A percentile compares a stretch with the other conserved stretches of the same genome.
Conservation (phyloP, 2,329 filamentous ascomycete genomes). For the Colletotrichum magnum region DNA sequence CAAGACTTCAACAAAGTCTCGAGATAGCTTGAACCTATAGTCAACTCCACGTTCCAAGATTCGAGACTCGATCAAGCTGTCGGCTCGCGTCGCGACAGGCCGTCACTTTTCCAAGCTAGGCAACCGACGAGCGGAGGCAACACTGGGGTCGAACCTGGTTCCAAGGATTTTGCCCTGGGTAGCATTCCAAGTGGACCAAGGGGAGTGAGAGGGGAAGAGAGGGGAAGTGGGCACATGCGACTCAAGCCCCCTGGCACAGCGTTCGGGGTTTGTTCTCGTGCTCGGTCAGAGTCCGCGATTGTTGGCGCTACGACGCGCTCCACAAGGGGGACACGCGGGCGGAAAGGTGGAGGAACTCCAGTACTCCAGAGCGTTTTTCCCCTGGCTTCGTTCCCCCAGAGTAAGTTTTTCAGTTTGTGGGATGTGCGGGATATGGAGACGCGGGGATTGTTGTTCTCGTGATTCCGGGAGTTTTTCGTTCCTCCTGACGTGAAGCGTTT, state of each 20-base stretch:
- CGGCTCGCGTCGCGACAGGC: background rate
- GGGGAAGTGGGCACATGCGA: slow-evolving; percentile 1
- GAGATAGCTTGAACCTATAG: background rate
- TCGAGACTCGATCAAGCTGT: background rate
- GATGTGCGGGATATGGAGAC: slow-evolving; percentile 27
- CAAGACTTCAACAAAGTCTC: background rate
- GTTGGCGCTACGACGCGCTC: background rate
- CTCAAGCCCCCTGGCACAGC: background rate
- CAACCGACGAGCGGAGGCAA: background rate
- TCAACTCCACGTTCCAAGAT: background rate
- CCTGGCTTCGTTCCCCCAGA: slow-evolving; percentile 19
- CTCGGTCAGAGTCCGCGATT: slow-evolving; percentile 35
- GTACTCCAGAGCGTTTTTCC: slow-evolving; percentile 10
- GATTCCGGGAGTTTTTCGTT: slow-evolving; percentile 12
- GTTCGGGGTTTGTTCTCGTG: background rate
- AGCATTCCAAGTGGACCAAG: slow-evolving; percentile 3
- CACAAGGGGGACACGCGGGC: slow-evolving; percentile 5
- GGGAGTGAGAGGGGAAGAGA: slow-evolving; percentile 9
- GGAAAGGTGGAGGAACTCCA: slow-evolving; percentile 23
- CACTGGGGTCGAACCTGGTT: background rate
- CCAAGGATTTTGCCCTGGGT: slow-evolving; percentile 13
- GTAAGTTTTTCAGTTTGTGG: background rate
- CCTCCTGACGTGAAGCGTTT: background rate
- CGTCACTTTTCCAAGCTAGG: background rate
- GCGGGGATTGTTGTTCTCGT: slow-evolving; percentile 8